phyloP scores from a whole-genome alignment of 768 basidiomycete species.

The Phanerochaete carnosa region DNA sequence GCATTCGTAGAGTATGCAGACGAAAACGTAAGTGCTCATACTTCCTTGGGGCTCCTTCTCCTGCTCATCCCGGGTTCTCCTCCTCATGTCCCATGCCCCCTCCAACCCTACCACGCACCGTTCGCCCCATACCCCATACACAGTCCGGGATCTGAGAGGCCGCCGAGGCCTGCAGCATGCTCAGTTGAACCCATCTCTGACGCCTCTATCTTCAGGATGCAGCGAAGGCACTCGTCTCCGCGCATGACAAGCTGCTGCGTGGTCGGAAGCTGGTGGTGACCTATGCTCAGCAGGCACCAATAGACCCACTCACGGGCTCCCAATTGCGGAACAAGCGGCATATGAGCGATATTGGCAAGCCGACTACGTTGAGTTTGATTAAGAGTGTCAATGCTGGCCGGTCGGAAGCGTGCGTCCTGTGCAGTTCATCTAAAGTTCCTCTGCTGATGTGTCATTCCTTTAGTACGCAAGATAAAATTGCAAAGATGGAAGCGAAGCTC shows the following conservation, averaged over 20 bases:
- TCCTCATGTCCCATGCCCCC: neutral
- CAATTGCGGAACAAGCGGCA: slow-evolving; percentile 34
- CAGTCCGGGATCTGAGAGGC: slow-evolving; percentile 4
- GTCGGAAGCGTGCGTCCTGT: slow-evolving; percentile 38
- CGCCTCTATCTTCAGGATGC: slow-evolving; percentile 62
- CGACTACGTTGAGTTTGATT: slow-evolving; percentile 85
- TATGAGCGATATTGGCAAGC: slow-evolving; percentile 57
- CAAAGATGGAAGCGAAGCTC: slow-evolving; percentile 94
- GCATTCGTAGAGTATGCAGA: slow-evolving; percentile 87
- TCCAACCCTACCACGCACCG: neutral
- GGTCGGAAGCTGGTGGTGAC: slow-evolving; percentile 92
- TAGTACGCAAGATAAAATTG: slow-evolving; percentile 88
- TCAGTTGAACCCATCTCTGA: neutral
- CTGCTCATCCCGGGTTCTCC: slow-evolving; percentile 7
- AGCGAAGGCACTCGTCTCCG: slow-evolving; percentile 62
- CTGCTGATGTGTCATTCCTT: neutral
- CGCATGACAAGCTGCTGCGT: slow-evolving; percentile 78
- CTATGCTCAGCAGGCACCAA: slow-evolving; percentile 81
- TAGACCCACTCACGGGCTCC: slow-evolving; percentile 24
- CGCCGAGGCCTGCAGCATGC: neutral
- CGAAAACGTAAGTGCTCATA: neutral
- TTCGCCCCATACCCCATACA: neutral
- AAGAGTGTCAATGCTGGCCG: slow-evolving; percentile 62
- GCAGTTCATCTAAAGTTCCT: neutral
- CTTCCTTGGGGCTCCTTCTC: neutral